These are phyloP conservation scores for Camillea tinctor DNA, from an alignment of 2,329 filamentous ascomycete genomes.

Conservation along the genomic window DNA sequence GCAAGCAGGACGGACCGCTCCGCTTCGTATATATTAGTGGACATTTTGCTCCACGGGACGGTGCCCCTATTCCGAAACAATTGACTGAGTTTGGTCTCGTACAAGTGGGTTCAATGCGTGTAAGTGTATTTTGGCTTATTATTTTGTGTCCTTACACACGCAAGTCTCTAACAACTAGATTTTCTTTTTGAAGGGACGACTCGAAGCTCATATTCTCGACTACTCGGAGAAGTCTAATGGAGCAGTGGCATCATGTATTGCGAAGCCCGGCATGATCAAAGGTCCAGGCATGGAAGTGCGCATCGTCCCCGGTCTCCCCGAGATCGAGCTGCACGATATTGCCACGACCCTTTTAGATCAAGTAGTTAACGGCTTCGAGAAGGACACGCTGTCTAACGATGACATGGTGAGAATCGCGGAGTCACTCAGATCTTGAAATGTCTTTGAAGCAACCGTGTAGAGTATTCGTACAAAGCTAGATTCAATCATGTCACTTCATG, in stretches of 20 bases:
- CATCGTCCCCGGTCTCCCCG: constrained; percentile 23
- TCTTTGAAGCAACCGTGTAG: no score
- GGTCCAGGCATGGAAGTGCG: background rate
- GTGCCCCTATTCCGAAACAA: constrained; percentile 4
- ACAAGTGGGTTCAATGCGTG: constrained; percentile 23
- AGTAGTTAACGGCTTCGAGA: constrained; percentile 32
- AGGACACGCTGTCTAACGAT: constrained; percentile 32
- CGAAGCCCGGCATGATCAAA: constrained; percentile 33
- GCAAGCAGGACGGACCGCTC: constrained; percentile 25
- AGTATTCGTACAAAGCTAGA: no score
- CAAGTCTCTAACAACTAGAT: no score
- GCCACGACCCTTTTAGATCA: constrained; percentile 34
- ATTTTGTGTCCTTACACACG: no score
- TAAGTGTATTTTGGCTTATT: no score
- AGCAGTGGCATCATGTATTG: constrained; percentile 24
- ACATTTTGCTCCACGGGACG: background rate
- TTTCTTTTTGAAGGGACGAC: constrained; percentile 25
- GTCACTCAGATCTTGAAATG: no score
- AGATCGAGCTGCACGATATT: constrained; percentile 27
- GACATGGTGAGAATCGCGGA: no score
- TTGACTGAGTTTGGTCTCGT: constrained; percentile 28
- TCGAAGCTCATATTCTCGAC: constrained; percentile 27
- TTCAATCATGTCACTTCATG: no score
- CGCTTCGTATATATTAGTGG: constrained; percentile 40
- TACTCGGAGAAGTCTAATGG: constrained; percentile 27